These are phyloP conservation scores for Amesomyces nigricolor DNA, from an alignment of 2,329 filamentous ascomycete species.

Conservation along the genomic window DNA sequence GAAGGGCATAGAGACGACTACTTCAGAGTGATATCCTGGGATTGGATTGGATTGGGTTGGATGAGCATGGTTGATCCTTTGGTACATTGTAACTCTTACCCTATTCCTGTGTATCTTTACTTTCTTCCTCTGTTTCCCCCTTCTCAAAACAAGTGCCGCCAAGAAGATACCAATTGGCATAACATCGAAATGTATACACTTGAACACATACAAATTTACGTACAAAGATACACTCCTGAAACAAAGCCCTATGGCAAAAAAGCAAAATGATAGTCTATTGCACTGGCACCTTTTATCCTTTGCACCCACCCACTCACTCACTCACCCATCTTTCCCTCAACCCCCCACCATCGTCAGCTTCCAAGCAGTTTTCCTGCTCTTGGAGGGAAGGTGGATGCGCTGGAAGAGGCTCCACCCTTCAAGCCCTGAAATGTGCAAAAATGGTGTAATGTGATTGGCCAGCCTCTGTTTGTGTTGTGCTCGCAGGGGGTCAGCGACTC, in stretches of 20 bases:
- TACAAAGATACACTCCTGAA: neutral
- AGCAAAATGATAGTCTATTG: too few relatives aligned
- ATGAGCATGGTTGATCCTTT: neutral
- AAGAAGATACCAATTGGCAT: too few relatives aligned
- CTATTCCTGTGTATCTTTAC: neutral
- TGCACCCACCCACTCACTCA: too few relatives aligned
- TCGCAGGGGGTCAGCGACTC: too few relatives aligned
- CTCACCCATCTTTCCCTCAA: too few relatives aligned
- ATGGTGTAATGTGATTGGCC: neutral
- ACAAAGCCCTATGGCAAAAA: too few relatives aligned
- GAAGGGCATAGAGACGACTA: constrained; percentile 11
- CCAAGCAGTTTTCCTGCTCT: too few relatives aligned
- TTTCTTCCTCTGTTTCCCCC: neutral
- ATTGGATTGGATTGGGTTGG: constrained; percentile 2
- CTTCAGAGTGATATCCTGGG: constrained; percentile 11
- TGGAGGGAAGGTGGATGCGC: too few relatives aligned
- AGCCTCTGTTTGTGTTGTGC: neutral
- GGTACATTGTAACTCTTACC: too few relatives aligned
- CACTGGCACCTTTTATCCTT: too few relatives aligned
- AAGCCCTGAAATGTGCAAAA: neutral
- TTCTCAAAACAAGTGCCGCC: neutral
- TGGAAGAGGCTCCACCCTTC: neutral
- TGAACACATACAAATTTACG: neutral
- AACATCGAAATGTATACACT: too few relatives aligned
- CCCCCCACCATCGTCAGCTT: too few relatives aligned